Percentiles rank a stretch among this genome's conserved stretches.
Evolutionary conservation across 352 stramenopile species (phyloP).

Genomic region (Phytophthora pinifolia): DNA sequence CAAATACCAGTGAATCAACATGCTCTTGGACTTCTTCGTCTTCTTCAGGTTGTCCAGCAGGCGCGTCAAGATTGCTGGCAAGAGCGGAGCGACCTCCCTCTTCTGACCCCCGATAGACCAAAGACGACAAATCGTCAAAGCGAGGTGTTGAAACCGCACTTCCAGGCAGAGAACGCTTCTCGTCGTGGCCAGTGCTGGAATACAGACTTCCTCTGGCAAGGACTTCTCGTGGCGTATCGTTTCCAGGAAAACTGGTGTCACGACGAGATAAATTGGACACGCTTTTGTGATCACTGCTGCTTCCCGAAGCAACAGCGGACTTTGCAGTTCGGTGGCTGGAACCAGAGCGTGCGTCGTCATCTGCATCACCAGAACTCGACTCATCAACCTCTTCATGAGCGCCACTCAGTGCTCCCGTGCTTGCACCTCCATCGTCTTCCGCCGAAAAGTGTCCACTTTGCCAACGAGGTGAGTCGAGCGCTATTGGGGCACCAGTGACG

Average conservation of each 20-base stretch:
- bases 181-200: slow-evolving; percentile 3
- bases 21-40: slow-evolving; percentile 41
- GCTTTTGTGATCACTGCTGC: slow-evolving; percentile 19
- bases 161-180: slow-evolving; percentile 20
- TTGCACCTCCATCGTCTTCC: slow-evolving; percentile 17
- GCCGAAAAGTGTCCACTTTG: slow-evolving; percentile 16
- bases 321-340: slow-evolving; percentile 14
- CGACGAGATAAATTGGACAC: slow-evolving; percentile 7
- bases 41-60: slow-evolving; percentile 29
- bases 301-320: slow-evolving; percentile 10
- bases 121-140: slow-evolving; percentile 35
- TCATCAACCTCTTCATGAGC: slow-evolving; percentile 7
- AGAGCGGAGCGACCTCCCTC: slow-evolving; percentile 5
- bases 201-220: slow-evolving; percentile 14
- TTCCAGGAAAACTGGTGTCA: slow-evolving; percentile 17
- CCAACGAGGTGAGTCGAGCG: slow-evolving; percentile 20
- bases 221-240: slow-evolving; percentile 24
- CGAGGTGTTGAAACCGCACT: slow-evolving; percentile 19
- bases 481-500: neutral
- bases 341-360: slow-evolving; percentile 14
- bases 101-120: slow-evolving; percentile 28
- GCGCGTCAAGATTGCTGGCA: neutral
- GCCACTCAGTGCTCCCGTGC: neutral
- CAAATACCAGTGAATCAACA: slow-evolving; percentile 41
- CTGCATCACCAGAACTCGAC: slow-evolving; percentile 9